Base-by-base conservation (phyloP, 2,329 filamentous ascomycete genomes). In the Lomentospora prolificans region DNA sequence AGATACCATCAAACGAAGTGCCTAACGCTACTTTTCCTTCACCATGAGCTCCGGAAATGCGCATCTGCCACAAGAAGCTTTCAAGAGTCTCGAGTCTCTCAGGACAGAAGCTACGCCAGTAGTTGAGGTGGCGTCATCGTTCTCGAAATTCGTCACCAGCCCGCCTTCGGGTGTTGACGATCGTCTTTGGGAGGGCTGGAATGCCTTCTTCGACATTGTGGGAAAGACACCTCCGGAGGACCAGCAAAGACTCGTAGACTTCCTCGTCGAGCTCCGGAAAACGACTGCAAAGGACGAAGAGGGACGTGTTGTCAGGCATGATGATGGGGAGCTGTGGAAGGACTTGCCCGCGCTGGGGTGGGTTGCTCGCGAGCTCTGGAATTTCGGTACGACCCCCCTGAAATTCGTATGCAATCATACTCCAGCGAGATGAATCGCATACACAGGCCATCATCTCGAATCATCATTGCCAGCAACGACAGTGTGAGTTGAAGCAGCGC, bases 261-360 rank as follows among this genome's bases (percentile, higher is more conserved):
- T 65, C 22, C 14, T 67, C 8, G 30, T 50, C 2, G 53, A 57
- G 51, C 61, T 64, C 30, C 60, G 46, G 46, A 51, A 62, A 30
- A 60, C 48, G 1, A 55, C 59, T 1, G 58, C 58, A 10, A 58
- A 55, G 4, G 57, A 55, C n/a, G 48, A 53, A 2, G 55, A 60
- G 4, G 64, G 61, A 5, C 52, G 64, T 50, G 41, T 54, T n/a
- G 48, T 66, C 17, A 58, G 57, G 44, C 46, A 58, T n/a, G 52
- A 60, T 9, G 57, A 57, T 10, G 58, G 60, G 25, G 57, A 60
- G 10, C 50, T 67, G 1, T 68, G 66, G 65, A 60, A 53, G 28
- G 64, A 64, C n/a, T 48, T 68, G 44, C 65, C 66, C 2, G 59
- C 57, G 2, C 63, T 67, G 54, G 63, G 63, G 2, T 62, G 61